Base-by-base conservation (phyloP, 305 asterid species). In the Stenogyne calaminthoides region DNA sequence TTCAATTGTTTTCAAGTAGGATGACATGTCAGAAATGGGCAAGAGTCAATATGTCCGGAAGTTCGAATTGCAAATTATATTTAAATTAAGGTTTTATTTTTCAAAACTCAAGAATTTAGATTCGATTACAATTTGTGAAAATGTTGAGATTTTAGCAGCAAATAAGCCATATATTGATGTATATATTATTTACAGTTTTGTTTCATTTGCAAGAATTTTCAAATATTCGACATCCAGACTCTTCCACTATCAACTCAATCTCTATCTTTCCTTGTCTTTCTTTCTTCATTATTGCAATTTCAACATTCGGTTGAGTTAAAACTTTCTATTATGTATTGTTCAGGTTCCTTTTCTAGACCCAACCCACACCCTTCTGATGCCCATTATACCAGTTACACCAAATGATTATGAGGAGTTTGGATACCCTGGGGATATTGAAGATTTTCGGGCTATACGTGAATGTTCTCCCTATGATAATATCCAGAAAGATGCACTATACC, bases 311-410 rank as follows among this genome's bases (percentile, higher is more conserved):
- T 58, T 39, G 44, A 59, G n/a, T 83, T 52, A 14, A n/a, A 64
- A 40, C 68, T 59, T 55, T 34, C 42, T 42, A 72, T 25, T 82
- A 32, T 36, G 22, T 72, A 51, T 47, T 67, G 54, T 72, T 57
- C 70, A 95, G 98, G 97, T 89, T 74, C 98, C 99, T 0, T 90
- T 92, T 84, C 70, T 95, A 77, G 99, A 95, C 81, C 98, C 97
- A 59, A 88, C 88, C 2, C 82, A 88, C 82, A 95, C 99, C 47
- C 97, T 95, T 67, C 70, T 81, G 81, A 78, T 81, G 49, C 99
- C 99, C 57, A 80, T 89, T 69, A 80, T 95, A 69, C 98, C 97
- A 5, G 78, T 92, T 64, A 76, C 88, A 58, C 89, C 95, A 73
- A 84, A 81, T 69, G 98, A 95, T 83, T 95, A 88, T 6, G 99